Evolutionary conservation across 2,329 filamentous ascomycete species (phyloP), one percentile per base, ranked within the genome.

Genomic region (Colletotrichum melonis): DNA sequence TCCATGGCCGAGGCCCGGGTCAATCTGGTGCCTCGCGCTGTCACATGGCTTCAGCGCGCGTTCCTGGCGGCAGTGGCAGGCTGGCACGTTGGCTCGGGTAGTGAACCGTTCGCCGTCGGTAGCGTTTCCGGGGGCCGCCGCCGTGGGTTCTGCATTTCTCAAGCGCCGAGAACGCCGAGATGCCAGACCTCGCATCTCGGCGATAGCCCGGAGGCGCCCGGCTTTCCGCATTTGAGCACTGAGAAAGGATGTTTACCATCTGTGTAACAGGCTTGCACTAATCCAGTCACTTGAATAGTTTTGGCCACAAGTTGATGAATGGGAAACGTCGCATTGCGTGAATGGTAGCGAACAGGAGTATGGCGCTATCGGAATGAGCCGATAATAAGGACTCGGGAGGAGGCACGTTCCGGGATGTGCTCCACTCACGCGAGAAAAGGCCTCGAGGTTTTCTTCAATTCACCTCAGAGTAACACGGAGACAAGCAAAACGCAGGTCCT

Each of bases 191-290:
- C 63, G 49, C 67, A 63, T 54, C 58, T 72, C 72, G 72, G 72
- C 11, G 72, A 74, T 74, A 74, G 67, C 57, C 63, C 72, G 72
- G 72, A 67, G 63, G 32, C 49, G 46, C 30, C 72, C 56, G 72
- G 60, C 8, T 68, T 72, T 54, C 35, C 9, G 30, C 30, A 59
- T 60, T 9, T 22, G 11, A 16, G 35, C 26, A n/a, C 22, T 7
- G 9, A 5, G 3, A 26, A 14, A 12, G 24, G 7, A 16, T 38
- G 12, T 14, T 38, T 19, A 38, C n/a, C 12, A 26, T 35, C 26
- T 35, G 28, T 1, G 55, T 14, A 14, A 26, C 11, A n/a, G 3
- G 14, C 5, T 3, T 14, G 32, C 6, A 11, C 24, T 9, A 11
- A 2, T 7, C 26, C 2, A 4, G 49, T 14, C 8, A 32, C 16